Base-by-base conservation (phyloP, 371 early-diverging fungal species). In the Mucor velutinosus region DNA sequence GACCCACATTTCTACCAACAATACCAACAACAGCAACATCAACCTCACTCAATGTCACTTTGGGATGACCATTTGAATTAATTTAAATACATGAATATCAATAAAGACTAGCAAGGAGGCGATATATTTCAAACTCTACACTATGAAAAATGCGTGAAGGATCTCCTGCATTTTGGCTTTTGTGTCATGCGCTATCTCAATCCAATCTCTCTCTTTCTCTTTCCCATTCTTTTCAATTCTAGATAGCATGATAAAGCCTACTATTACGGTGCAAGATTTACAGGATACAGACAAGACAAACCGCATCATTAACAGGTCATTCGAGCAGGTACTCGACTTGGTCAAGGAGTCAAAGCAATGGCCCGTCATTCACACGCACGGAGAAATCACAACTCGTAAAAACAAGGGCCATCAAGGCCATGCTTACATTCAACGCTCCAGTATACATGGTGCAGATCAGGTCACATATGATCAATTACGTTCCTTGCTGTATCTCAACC, bases 381-480 rank as follows among this genome's bases (percentile, higher is more conserved):
- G 41, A 41, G 41, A 41, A 3, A 41, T 41, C 17, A 41, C 41
- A 41, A 41, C 41, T 41, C 41, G 41, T 41, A 41, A 41, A 41
- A 17, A 17, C 41, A 41, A 41, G 41, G 41, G 41, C 41, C 41
- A 4, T 4, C 41, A 41, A 8, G 37, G 12, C 37, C 56, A 55
- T 27, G 30, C 21, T 21, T 58, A 58, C 35, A 35, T 35, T 37
- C 58, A 58, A 21, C 58, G 58, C 12, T 58, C 35, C 19, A 58
- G 58, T 25, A 32, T 21, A 21, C 58, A 58, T n/a, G 23, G 23
- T 10, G 33, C 57, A 29, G 33, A 33, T 33, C 35, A 58, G 21
- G 35, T 33, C 32, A 58, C 58, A 10, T 58, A 37, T 37, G 58
- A 58, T 58, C 32, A 58, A 58, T 35, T 51, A 51, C 51, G 51